Base-by-base conservation (phyloP, 345 rosid species). In the Citrus unshiu region DNA sequence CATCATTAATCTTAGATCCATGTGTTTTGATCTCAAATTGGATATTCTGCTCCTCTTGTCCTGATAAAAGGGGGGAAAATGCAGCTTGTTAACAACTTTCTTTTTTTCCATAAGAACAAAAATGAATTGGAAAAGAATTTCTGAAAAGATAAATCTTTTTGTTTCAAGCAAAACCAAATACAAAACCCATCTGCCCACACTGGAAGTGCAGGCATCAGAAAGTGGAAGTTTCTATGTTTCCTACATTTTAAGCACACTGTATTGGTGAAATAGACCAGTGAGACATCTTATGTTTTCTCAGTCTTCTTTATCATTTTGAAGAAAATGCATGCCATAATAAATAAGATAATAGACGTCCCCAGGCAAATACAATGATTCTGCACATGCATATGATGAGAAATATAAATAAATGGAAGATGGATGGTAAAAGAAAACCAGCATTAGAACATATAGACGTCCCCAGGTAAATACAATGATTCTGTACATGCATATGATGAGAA, bases 11-110 rank as follows among this genome's bases (percentile, higher is more conserved):
- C 78, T 85, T 85, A 18, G 89, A 79, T n/a, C 86, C 92, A 81
- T 88, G 89, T 25, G 98, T 92, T 90, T 90, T 93, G 66, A 95
- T 92, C 86, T 93, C 95, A 74, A 95, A 95, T 66, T 91, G 89
- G 72, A 93, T 89, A 77, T 90, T 88, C 70, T 89, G 91, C 88
- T 93, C 97, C 84, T 95, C 99, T 37, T 88, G 92, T 75, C 99
- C 99, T 95, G 89, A n/a, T 81, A 58, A 79, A 83, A 51, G 49
- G 30, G 54, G 39, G 34, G 39, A 73, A 75, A 51, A 24, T 63
- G n/a, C 34, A 79, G 14, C 54, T 70, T 22, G 67, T 57, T 70
- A 46, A 18, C 37, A 65, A 25, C 13, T 3, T 10, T 3, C 0
- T n/a, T 12, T 12, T 12, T 12, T 43, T 10, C 3, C 51, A 43